phyloP scores from a whole-genome alignment of 345 rosid genomes.

The Salix viminalis region DNA sequence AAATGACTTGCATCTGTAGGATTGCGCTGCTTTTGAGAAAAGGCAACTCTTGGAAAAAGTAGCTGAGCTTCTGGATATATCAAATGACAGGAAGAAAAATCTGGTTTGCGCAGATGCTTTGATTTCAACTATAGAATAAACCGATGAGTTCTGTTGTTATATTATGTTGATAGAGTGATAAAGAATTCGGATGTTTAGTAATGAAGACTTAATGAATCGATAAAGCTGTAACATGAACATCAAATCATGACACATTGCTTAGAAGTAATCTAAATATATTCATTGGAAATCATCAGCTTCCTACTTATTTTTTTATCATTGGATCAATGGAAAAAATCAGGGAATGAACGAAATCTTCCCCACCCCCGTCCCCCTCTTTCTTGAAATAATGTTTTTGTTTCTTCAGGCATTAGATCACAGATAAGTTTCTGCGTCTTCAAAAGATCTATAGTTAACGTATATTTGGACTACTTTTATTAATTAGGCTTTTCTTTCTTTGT shows the following conservation, averaged over 20 bases:
- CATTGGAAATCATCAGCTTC: background rate
- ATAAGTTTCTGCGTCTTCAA: background rate
- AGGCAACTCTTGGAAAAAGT: too few species aligned
- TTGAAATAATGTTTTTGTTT: background rate
- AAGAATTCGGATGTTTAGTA: background rate
- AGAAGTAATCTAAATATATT: background rate
- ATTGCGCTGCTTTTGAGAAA: too few species aligned
- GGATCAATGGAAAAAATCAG: background rate
- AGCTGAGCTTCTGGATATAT: too few species aligned
- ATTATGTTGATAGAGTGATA: background rate
- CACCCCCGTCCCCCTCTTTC: background rate
- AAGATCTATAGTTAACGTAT: background rate
- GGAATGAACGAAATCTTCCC: background rate
- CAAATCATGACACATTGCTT: background rate
- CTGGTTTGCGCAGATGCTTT: too few species aligned
- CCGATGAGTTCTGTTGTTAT: too few species aligned
- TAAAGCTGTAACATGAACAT: background rate
- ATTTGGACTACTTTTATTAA: background rate
- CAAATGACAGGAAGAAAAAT: too few species aligned
- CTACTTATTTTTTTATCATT: background rate
- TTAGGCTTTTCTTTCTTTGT: background rate
- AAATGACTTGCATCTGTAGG: too few species aligned
- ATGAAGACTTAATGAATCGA: background rate
- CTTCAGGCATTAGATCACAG: background rate
- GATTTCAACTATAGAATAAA: too few species aligned